phyloP scores from a whole-genome alignment of 2,329 filamentous ascomycete genomes.

The Alternaria viburni region DNA sequence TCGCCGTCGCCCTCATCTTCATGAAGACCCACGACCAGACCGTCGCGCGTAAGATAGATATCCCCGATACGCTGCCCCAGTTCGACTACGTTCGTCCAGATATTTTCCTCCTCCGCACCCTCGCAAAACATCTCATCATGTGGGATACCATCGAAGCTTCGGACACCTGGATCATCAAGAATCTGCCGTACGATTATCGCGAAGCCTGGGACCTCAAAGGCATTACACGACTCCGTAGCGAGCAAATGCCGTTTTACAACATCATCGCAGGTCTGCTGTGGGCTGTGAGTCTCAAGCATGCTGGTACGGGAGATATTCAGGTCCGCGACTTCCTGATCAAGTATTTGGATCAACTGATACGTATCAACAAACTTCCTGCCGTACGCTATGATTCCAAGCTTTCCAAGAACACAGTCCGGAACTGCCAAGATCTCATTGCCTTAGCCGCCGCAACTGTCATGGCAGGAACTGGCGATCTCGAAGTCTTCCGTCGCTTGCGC shows the following conservation, averaged over 20 bases:
- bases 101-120: constrained; percentile 84
- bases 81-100: constrained; percentile 97
- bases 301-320: constrained; percentile 60
- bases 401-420: constrained; percentile 80
- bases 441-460: constrained; percentile 86
- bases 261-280: constrained; percentile 90
- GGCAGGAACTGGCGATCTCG: constrained; percentile 91
- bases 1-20: constrained; percentile 89
- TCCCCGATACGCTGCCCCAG: constrained; percentile 86
- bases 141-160: constrained; percentile 83
- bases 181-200: constrained; percentile 74
- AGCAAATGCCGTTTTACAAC: constrained; percentile 90
- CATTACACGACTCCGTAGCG: constrained; percentile 71
- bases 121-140: constrained; percentile 89
- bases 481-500: constrained; percentile 82
- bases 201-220: constrained; percentile 64
- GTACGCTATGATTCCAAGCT: constrained; percentile 82
- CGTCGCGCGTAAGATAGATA: constrained; percentile 88
- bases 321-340: constrained; percentile 83
- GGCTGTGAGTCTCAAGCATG: constrained; percentile 57
- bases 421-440: constrained; percentile 88
- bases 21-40: constrained; percentile 94
- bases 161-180: constrained; percentile 75
- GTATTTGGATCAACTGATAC: constrained; percentile 86
- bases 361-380: constrained; percentile 70